Evolutionary conservation across 495 filamentous ascomycete species (phyloP), one percentile per base, ranked within the genome.

Genomic region (Podospora pseudoanserina): DNA sequence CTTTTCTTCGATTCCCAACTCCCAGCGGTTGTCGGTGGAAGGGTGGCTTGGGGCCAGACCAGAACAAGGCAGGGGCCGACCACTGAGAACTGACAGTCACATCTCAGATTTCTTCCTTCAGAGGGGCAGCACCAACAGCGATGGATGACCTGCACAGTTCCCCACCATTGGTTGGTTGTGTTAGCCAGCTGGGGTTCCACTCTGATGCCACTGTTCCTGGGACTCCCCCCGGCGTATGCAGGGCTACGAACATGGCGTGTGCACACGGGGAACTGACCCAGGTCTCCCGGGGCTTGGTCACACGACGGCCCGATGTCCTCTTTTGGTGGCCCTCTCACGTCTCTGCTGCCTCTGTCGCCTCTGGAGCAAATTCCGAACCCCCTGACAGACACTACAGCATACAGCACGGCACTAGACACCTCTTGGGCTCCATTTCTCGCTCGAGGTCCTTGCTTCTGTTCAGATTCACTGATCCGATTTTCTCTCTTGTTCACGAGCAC

Each of bases 301-400:
- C 72, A 75, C 67, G 71, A 66, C 73, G 73, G 74, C 26, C 71
- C 71, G 69, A 67, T 61, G 64, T 26, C 55, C 55, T 20, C 55
- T 49, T 49, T 49, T 49, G 7, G 39, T 49, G 39, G 27, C 58
- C 16, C 39, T 57, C 68, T 30, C 61, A 7, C 20, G 23, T 57
- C 55, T 58, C 55, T 20, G 55, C n/a, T 2, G 67, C 70, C 66
- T 23, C 23, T 23, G 23, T 23, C 23, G 1, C 23, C 20, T 73
- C 69, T 71, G 70, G 64, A 53, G 60, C 26, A 13, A 65, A 58
- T 20, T 26, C 54, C 39, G 30, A 32, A 32, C 30, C 30, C 30
- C 30, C 30, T 32, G 30, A 32, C 39, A 11, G 39, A 49, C 15
- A 49, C 39, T 49, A 49, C 39, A 6, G 39, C 13, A 49, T 13